Evolutionary conservation across 2,329 filamentous ascomycete genomes (phyloP).

Genomic region (Fusarium liriodendri): DNA sequence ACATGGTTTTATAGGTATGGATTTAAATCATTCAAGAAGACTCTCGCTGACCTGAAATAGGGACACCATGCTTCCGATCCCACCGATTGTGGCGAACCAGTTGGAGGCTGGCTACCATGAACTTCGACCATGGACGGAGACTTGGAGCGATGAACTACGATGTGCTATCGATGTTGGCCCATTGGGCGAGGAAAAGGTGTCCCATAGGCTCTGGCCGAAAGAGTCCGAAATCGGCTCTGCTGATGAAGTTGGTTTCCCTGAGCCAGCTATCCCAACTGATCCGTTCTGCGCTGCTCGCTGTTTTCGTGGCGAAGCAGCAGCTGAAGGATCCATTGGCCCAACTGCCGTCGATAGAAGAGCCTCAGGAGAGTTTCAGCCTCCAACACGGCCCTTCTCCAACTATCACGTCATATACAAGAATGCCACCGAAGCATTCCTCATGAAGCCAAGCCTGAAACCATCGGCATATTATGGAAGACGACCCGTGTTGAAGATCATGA

Average conservation of each 20-base stretch:
- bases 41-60: slow-evolving; percentile 46
- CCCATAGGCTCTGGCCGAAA: slow-evolving; percentile 83
- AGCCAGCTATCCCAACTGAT: slow-evolving; percentile 62
- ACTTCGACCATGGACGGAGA: slow-evolving; percentile 87
- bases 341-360: slow-evolving; percentile 45
- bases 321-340: slow-evolving; percentile 61
- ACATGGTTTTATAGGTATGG: slow-evolving; percentile 92
- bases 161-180: slow-evolving; percentile 93
- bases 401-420: slow-evolving; percentile 92
- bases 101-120: slow-evolving; percentile 92
- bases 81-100: slow-evolving; percentile 87
- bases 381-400: slow-evolving; percentile 71
- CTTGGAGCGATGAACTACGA: slow-evolving; percentile 90
- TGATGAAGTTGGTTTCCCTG: slow-evolving; percentile 38
- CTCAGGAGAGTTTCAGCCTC: slow-evolving; percentile 52
- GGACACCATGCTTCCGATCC: slow-evolving; percentile 92
- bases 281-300: slow-evolving; percentile 70
- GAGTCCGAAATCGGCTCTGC: slow-evolving; percentile 47
- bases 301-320: slow-evolving; percentile 68
- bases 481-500: slow-evolving; percentile 86
- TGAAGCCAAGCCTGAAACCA: slow-evolving; percentile 86
- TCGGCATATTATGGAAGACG: slow-evolving; percentile 86
- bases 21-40: background rate
- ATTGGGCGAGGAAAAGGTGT: slow-evolving; percentile 89
- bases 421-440: slow-evolving; percentile 78